Evolutionary conservation across 352 stramenopile species (phyloP).

Genomic region (Phytophthora pisi): DNA sequence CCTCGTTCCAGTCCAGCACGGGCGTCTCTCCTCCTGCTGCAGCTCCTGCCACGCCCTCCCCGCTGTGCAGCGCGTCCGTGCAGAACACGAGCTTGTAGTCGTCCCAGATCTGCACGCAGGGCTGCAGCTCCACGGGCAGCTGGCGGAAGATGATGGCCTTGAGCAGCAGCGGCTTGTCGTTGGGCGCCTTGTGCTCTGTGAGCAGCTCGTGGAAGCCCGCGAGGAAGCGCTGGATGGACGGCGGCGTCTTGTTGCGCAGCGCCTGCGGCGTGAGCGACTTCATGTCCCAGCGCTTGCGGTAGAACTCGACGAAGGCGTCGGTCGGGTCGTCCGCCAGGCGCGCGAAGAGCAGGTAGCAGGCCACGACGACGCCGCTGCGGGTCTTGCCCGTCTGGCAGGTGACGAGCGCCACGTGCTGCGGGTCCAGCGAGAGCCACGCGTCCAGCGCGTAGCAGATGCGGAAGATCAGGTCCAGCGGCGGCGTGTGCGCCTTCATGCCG

Average conservation of each 20-base stretch:
- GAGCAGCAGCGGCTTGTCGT: conserved; percentile 70
- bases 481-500: conserved; percentile 85
- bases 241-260: conserved; percentile 69
- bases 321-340: conserved; percentile 67
- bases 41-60: background rate
- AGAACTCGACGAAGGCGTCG: conserved; percentile 93
- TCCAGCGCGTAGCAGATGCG: conserved; percentile 93
- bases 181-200: conserved; percentile 54
- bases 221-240: conserved; percentile 80
- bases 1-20: conserved; percentile 78
- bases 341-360: conserved; percentile 93
- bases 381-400: conserved; percentile 95
- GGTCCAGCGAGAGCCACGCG: conserved; percentile 89
- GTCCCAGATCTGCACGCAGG: conserved; percentile 87
- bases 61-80: conserved; percentile 39
- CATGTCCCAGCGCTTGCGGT: conserved; percentile 82
- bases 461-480: conserved; percentile 85
- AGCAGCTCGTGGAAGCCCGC: conserved; percentile 68
- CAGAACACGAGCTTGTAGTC: conserved; percentile 77
- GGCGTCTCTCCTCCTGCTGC: conserved; percentile 30
- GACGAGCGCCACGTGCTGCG: conserved; percentile 82
- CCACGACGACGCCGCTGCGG: conserved; percentile 91
- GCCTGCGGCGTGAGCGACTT: conserved; percentile 64
- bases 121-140: conserved; percentile 73
- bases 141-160: conserved; percentile 80